These are phyloP conservation scores for Casaregolazyma lundiana DNA, from an alignment of 1,139 yeast species.

Conservation along the genomic window DNA sequence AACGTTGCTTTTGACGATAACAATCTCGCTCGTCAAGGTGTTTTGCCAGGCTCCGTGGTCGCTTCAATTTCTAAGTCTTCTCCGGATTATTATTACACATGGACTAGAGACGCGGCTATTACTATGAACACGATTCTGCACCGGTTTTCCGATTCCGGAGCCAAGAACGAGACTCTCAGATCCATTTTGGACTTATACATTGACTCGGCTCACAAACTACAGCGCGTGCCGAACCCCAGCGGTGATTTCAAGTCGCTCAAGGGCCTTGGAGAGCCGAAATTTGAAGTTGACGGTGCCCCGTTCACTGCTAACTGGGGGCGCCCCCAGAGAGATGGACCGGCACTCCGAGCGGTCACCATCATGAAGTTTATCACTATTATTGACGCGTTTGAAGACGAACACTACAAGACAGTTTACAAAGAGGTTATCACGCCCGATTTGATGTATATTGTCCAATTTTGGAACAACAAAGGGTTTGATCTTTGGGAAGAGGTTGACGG, in stretches of 20 bases:
- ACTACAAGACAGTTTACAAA: constrained; percentile 25
- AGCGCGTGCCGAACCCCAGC: constrained; percentile 61
- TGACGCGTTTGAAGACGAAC: not conserved
- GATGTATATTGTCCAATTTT: constrained; percentile 54
- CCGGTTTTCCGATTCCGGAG: constrained; percentile 29
- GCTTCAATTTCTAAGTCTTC: constrained; percentile 70
- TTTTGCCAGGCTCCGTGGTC: constrained; percentile 64
- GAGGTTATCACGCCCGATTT: constrained; percentile 66
- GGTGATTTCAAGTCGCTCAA: constrained; percentile 49
- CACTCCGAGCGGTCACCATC: constrained; percentile 66
- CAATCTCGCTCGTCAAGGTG: constrained; percentile 34
- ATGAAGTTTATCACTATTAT: constrained; percentile 45
- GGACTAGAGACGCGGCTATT: constrained; percentile 89
- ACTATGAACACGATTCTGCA: constrained; percentile 64
- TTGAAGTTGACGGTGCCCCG: constrained; percentile 57
- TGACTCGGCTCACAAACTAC: constrained; percentile 52
- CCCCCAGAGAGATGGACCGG: constrained; percentile 96
- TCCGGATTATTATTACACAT: constrained; percentile 83
- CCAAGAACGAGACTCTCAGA: constrained; percentile 31
- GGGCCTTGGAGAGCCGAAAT: constrained; percentile 91
- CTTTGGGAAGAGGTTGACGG: constrained; percentile 88
- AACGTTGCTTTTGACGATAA: constrained; percentile 56
- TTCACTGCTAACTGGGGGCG: constrained; percentile 79
- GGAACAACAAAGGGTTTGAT: constrained; percentile 71
- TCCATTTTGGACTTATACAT: constrained; percentile 55